A percentile compares a stretch with the other conserved stretches of the same genome.
phyloP scores from a whole-genome alignment of 768 basidiomycete species.

The Termitomyces sp. region DNA sequence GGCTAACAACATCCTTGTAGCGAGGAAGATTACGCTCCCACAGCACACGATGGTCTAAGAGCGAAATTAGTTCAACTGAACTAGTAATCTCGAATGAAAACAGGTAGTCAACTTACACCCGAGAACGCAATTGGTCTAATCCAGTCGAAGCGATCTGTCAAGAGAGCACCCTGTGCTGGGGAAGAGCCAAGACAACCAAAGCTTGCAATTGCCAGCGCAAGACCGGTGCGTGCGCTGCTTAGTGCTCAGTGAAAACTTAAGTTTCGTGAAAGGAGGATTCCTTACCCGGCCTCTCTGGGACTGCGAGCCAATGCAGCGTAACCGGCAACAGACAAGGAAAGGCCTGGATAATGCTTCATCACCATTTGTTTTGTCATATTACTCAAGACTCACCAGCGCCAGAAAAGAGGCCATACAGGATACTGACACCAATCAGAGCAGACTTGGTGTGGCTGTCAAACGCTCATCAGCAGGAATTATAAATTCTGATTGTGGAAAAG shows the following conservation, averaged over 20 bases:
- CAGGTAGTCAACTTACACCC: slow-evolving; percentile 22
- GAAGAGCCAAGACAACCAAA: slow-evolving; percentile 29
- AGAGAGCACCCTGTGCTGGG: slow-evolving; percentile 33
- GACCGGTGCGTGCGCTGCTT: slow-evolving; percentile 32
- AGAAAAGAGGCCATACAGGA: slow-evolving; percentile 46
- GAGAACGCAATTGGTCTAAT: slow-evolving; percentile 29
- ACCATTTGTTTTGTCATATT: neutral
- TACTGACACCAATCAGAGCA: slow-evolving; percentile 35
- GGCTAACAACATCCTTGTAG: slow-evolving; percentile 2
- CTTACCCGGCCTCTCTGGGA: slow-evolving; percentile 34
- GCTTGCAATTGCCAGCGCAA: slow-evolving; percentile 30
- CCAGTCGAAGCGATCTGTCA: slow-evolving; percentile 28
- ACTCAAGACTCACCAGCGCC: slow-evolving; percentile 37
- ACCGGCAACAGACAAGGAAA: slow-evolving; percentile 29
- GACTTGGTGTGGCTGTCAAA: slow-evolving; percentile 26
- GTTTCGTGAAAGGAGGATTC: neutral
- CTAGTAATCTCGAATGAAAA: neutral
- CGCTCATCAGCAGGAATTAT: neutral
- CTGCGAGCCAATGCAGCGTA: slow-evolving; percentile 27
- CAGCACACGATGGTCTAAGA: slow-evolving; percentile 3
- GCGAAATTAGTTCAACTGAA: neutral
- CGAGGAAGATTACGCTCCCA: slow-evolving; percentile 3
- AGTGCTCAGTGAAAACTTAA: neutral
- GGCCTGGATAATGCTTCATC: slow-evolving; percentile 18
- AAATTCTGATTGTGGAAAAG: neutral